phyloP scores from a whole-genome alignment of 2,329 filamentous ascomycete genomes.

The Alternaria arbusti region DNA sequence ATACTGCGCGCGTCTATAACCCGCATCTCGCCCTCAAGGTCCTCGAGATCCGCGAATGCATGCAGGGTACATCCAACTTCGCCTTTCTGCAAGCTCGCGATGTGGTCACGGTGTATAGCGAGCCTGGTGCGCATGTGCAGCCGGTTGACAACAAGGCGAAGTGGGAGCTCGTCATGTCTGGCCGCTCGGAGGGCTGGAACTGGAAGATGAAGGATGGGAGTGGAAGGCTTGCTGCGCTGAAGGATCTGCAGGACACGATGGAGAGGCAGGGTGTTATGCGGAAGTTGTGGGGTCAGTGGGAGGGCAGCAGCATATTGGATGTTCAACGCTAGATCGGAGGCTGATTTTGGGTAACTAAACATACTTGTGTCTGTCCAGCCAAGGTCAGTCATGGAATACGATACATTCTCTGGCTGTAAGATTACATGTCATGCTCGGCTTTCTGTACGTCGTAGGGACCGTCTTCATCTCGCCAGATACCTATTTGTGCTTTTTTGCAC shows the following conservation, averaged over 20 bases:
- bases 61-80: slow-evolving; percentile 1
- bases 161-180: slow-evolving; percentile 14
- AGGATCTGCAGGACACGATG: slow-evolving; percentile 10
- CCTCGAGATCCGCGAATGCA: slow-evolving; percentile 16
- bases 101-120: not conserved
- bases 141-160: slow-evolving; percentile 3
- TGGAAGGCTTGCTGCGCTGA: slow-evolving; percentile 14
- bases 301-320: not conserved
- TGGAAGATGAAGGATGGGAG: slow-evolving; percentile 7
- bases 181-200: slow-evolving; percentile 4
- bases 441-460: too few species aligned
- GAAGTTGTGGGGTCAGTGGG: slow-evolving; percentile 12
- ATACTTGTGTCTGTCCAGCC: too few species aligned
- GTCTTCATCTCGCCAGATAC: too few species aligned
- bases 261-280: slow-evolving; percentile 11
- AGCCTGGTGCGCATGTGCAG: not conserved
- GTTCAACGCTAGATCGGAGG: too few species aligned
- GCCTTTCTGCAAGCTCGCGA: slow-evolving; percentile 20
- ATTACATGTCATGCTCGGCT: too few species aligned
- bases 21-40: slow-evolving; percentile 11
- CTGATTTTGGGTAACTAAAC: too few species aligned
- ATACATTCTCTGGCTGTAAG: too few species aligned
- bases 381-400: too few species aligned
- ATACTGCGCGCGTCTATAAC: slow-evolving; percentile 13
- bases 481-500: too few species aligned